These are phyloP conservation scores for Candida sojae DNA, from an alignment of 1,139 yeast species.

Conservation along the genomic window DNA sequence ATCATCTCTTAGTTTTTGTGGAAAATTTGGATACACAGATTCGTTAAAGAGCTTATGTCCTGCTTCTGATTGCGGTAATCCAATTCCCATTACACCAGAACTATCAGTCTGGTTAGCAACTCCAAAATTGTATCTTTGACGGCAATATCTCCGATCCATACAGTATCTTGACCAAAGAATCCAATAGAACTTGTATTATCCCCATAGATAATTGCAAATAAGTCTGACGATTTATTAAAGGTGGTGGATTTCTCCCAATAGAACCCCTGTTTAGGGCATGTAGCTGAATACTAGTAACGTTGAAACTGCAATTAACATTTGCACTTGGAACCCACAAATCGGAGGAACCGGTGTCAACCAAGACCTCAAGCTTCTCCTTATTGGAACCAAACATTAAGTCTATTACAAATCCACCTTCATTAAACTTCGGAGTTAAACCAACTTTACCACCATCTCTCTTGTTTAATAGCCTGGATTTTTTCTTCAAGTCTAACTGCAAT, in stretches of 20 bases:
- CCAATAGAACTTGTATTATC: slow-evolving; percentile 38
- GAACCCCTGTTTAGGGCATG: slow-evolving; percentile 10
- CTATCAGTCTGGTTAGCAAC: slow-evolving; percentile 43
- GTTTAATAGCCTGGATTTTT: too few species aligned
- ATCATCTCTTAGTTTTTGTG: slow-evolving; percentile 24
- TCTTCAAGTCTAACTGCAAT: too few species aligned
- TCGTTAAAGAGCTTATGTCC: too few species aligned
- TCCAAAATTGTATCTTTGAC: slow-evolving; percentile 50
- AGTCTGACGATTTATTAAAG: slow-evolving; percentile 1
- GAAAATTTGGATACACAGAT: slow-evolving; percentile 23
- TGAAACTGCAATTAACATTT: slow-evolving; percentile 26
- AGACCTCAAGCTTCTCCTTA: slow-evolving; percentile 28
- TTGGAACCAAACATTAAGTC: slow-evolving; percentile 27
- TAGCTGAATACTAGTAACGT: slow-evolving; percentile 7
- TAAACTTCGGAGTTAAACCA: too few species aligned
- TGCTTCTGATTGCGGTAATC: slow-evolving; percentile 11
- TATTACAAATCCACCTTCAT: too few species aligned
- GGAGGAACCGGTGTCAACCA: slow-evolving; percentile 46
- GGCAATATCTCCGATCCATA: slow-evolving; percentile 17
- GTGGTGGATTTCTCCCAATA: slow-evolving; percentile 9
- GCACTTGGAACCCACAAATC: slow-evolving; percentile 39
- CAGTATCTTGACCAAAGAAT: slow-evolving; percentile 65
- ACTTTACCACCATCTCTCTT: too few species aligned
- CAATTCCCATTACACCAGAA: slow-evolving; percentile 52
- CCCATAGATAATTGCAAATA: slow-evolving; percentile 40